Evolutionary conservation across 305 asterid species (phyloP), one percentile per base, ranked within the genome.

Genomic region (Fraxinus dipetala): DNA sequence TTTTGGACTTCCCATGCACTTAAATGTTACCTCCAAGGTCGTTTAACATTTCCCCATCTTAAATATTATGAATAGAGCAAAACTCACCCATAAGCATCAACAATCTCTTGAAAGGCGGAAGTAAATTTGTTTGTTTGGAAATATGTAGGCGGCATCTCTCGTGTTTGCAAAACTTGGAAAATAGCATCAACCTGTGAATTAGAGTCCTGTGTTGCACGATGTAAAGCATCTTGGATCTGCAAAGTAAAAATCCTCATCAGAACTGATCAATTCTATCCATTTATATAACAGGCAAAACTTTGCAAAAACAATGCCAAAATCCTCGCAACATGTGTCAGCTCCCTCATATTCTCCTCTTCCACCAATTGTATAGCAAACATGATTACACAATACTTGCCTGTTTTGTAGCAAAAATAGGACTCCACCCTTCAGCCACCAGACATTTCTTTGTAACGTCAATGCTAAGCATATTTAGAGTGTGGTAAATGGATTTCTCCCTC

Each of bases 351-450:
- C 70, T 61, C 70, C 70, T 22, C 70, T 61, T 61, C 69, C 30
- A 7, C 69, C 70, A 61, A 61, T 8, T 61, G 13, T 61, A 61
- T 61, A 18, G 31, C 70, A 61, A 61, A 72, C 79, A 72, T 26
- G 65, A 22, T 43, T 40, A 32, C 30, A 69, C 34, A 67, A 31
- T 5, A 56, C 20, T 85, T 84, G 93, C 99, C 97, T 96, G 93
- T 83, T 92, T 89, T 40, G 94, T 84, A 26, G 98, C 98, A 88
- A 91, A 95, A 86, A 90, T 91, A 81, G 99, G 99, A 89, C 98
- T 93, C 98, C 99, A 96, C 48, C 99, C 99, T 91, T 96, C 99
- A 56, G 98, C 99, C 76, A 96, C 99, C 22, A 96, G 96, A 85
- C 99, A 95, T 92, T 95, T 96, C 91, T 91, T 95, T 61, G 95